Base-by-base conservation (phyloP, 192 early-diverging fungal genomes). In the Entomortierella beljakovae region DNA sequence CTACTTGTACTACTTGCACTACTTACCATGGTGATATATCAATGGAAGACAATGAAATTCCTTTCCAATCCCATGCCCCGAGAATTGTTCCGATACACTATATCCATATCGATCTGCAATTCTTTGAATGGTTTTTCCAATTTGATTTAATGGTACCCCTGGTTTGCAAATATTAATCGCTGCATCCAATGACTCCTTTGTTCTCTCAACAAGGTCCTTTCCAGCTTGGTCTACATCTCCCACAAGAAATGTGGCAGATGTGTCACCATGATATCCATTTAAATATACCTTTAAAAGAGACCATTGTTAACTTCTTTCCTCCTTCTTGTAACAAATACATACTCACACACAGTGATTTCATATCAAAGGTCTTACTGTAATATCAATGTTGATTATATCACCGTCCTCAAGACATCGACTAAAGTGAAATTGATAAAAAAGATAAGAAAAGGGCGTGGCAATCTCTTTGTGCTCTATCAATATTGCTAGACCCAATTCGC, bases 351-450 rank as follows among this genome's bases (percentile, higher is more conserved):
- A n/a, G n/a, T n/a, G n/a, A n/a, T n/a, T n/a, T n/a, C n/a, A n/a
- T n/a, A n/a, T 38, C 57, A 35, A 29, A 15, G 8, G 7, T 31
- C 55, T 35, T 60, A 70, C 83, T 26, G 91, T 92, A 28, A 99
- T 90, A 79, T 99, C 98, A 46, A 99, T 84, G 83, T 99, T 99
- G 73, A 96, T 70, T 68, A 99, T 96, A 79, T 99, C 98, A 16
- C 98, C 98, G 64, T 99, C 96, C 80, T 94, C 83, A 16, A 99
- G 86, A 57, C 87, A 85, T 61, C 97, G 96, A 53, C 91, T 89
- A 86, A 2, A 22, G 40, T 22, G 92, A 53, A 43, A 93, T 88
- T 25, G 79, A 40, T 28, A 34, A 18, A 26, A 28, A 25, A 56
- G 22, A n/a, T n/a, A 5, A 15, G 9, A 33, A 51, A 51, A n/a